Percentiles rank a stretch among this genome's conserved stretches.
Conservation (phyloP, 129 eudicot genomes). For the Silybum marianum region DNA sequence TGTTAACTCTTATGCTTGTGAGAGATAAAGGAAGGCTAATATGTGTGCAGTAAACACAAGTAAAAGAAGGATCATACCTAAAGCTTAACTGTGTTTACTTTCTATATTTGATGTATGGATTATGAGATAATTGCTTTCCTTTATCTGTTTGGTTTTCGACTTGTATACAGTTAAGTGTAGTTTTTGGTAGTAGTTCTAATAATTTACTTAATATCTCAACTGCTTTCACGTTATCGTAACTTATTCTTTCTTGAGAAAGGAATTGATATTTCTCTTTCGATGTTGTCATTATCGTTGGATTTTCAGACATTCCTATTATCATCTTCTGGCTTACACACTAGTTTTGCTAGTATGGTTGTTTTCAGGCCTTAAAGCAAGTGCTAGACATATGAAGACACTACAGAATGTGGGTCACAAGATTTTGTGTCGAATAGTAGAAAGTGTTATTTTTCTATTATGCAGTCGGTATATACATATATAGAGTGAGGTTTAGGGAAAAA, state of each 20-base stretch:
- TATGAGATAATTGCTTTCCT: not conserved
- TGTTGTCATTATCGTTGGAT: not conserved
- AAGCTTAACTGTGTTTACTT: not conserved
- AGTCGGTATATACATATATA: not conserved
- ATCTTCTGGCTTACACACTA: not conserved
- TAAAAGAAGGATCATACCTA: not conserved
- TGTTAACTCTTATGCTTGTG: not conserved
- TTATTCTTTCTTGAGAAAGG: not conserved
- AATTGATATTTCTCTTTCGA: not conserved
- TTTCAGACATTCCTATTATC: not conserved
- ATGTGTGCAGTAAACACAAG: not conserved
- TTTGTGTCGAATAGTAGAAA: not conserved
- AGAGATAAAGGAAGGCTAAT: not conserved
- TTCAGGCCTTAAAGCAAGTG: not conserved
- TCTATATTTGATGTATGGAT: not conserved
- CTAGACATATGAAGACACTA: not conserved
- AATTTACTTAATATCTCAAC: not conserved
- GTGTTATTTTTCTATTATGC: not conserved
- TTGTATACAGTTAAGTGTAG: not conserved
- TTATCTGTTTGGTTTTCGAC: not conserved
- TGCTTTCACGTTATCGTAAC: not conserved
- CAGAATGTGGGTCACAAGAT: not conserved
- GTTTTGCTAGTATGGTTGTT: not conserved
- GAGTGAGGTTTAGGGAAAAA: not conserved
- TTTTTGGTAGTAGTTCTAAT: not conserved